A percentile compares a stretch with the other conserved stretches of the same genome.
phyloP scores from a whole-genome alignment of 2,329 filamentous ascomycete genomes.

The Trichoderma citrinoviride region DNA sequence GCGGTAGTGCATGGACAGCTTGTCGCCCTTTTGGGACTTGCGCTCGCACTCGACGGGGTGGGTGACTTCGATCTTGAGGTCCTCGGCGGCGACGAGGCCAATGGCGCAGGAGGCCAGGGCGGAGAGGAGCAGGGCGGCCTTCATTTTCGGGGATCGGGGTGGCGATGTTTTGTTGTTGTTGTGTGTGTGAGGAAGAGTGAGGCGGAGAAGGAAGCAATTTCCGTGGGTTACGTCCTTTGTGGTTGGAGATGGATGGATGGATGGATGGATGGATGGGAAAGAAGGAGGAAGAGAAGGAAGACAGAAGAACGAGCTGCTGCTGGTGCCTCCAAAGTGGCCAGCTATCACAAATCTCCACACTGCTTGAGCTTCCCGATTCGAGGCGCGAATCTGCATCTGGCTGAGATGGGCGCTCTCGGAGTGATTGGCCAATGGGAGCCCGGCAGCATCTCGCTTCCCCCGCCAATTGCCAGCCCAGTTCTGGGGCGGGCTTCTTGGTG shows the following conservation, averaged over 20 bases:
- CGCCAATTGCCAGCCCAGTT: background rate
- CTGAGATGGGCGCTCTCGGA: constrained; percentile 1
- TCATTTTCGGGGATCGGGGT: constrained; percentile 41
- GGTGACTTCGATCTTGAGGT: constrained; percentile 76
- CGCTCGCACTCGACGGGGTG: constrained; percentile 73
- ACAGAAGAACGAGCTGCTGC: background rate
- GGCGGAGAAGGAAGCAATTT: background rate
- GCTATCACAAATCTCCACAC: constrained; percentile 4
- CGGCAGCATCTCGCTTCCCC: background rate
- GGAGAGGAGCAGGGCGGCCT: constrained; percentile 47
- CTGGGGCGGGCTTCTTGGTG: background rate
- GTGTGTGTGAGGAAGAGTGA: background rate
- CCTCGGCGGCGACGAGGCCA: constrained; percentile 51
- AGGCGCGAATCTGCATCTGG: background rate
- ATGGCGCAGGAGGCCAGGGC: constrained; percentile 52
- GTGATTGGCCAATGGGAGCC: constrained; percentile 14
- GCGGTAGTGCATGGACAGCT: constrained; percentile 81
- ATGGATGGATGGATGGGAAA: background rate
- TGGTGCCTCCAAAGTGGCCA: constrained; percentile 15
- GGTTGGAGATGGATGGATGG: too few relatives aligned
- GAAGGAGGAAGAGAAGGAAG: background rate
- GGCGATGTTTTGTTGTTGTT: constrained; percentile 20
- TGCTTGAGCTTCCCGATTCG: constrained; percentile 14
- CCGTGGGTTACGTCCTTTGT: background rate
- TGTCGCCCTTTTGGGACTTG: constrained; percentile 74